A percentile compares a stretch with the other conserved stretches of the same genome.
Evolutionary conservation across 768 basidiomycete species (phyloP).

Genomic region (Pleurotus tuoliensis): DNA sequence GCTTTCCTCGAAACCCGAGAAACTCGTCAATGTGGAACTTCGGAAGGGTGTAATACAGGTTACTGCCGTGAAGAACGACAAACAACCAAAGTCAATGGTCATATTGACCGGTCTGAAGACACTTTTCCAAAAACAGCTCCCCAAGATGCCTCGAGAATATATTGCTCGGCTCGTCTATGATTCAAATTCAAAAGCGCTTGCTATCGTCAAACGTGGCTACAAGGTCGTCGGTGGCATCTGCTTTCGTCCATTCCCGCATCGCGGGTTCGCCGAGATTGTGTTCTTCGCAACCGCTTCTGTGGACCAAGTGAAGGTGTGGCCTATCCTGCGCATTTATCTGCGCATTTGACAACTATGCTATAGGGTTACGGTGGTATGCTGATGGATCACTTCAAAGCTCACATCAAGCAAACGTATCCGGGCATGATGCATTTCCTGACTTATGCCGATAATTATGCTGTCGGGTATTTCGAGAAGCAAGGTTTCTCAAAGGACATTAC

Average conservation of each 20-base stretch:
- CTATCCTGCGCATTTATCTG: background rate
- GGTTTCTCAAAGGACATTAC: slow-evolving; percentile 98
- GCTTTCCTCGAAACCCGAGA: slow-evolving; percentile 61
- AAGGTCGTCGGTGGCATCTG: slow-evolving; percentile 98
- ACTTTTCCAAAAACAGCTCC: slow-evolving; percentile 93
- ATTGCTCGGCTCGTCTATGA: slow-evolving; percentile 95
- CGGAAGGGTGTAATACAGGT: slow-evolving; percentile 81
- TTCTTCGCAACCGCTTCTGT: slow-evolving; percentile 97
- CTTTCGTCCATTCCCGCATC: slow-evolving; percentile 91
- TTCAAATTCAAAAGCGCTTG: slow-evolving; percentile 85
- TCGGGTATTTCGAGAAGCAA: slow-evolving; percentile 99
- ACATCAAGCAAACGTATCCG: slow-evolving; percentile 80
- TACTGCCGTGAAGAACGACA: slow-evolving; percentile 81
- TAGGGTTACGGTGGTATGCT: slow-evolving; percentile 97
- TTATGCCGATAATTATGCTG: slow-evolving; percentile 98
- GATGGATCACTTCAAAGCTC: slow-evolving; percentile 97
- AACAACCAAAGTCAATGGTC: slow-evolving; percentile 68
- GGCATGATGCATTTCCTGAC: slow-evolving; percentile 94
- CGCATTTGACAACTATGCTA: too few relatives aligned
- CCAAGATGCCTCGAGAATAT: slow-evolving; percentile 99
- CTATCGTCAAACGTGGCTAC: slow-evolving; percentile 91
- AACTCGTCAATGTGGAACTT: slow-evolving; percentile 77
- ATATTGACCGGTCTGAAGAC: slow-evolving; percentile 95
- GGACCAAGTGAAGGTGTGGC: slow-evolving; percentile 90
- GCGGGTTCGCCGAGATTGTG: slow-evolving; percentile 96